These are phyloP conservation scores for Psilocybe cyanescens DNA, from an alignment of 768 basidiomycete species.

Conservation along the genomic window DNA sequence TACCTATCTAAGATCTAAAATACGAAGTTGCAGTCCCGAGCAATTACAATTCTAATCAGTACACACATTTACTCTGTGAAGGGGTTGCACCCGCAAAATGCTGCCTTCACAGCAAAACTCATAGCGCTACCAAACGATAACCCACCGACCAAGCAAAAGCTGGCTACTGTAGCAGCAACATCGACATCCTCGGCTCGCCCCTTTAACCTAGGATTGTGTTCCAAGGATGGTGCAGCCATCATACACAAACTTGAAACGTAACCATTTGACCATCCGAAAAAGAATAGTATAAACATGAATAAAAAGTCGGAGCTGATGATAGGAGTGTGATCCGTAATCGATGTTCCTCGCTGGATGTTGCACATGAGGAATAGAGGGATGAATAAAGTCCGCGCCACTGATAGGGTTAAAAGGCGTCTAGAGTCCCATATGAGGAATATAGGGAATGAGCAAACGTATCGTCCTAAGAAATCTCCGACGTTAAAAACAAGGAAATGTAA, in stretches of 20 bases:
- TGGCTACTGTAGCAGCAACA: conserved; percentile 79
- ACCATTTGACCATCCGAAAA: conserved; percentile 82
- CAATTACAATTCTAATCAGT: neutral
- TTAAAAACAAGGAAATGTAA: conserved; percentile 81
- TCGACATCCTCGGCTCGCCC: conserved; percentile 81
- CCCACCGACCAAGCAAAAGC: conserved; percentile 79
- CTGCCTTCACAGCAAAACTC: conserved; percentile 79
- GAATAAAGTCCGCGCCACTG: conserved; percentile 76
- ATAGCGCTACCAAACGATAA: conserved; percentile 74
- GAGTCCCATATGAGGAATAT: conserved; percentile 71
- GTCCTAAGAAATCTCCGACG: conserved; percentile 71
- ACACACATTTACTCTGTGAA: conserved; percentile 38
- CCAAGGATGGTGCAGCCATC: conserved; percentile 82
- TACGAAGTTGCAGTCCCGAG: neutral
- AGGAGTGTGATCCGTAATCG: conserved; percentile 36
- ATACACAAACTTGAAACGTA: conserved; percentile 78
- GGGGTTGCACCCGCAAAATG: conserved; percentile 77
- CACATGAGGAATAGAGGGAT: conserved; percentile 89
- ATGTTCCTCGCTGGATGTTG: conserved; percentile 65
- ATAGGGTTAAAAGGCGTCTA: conserved; percentile 60
- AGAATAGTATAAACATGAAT: conserved; percentile 74
- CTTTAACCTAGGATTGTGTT: conserved; percentile 75
- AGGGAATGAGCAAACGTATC: conserved; percentile 70
- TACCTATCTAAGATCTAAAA: neutral
- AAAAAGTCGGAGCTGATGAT: conserved; percentile 77